Conservation (phyloP, 352 stramenopile species). For the Thalassiosira allenii region DNA sequence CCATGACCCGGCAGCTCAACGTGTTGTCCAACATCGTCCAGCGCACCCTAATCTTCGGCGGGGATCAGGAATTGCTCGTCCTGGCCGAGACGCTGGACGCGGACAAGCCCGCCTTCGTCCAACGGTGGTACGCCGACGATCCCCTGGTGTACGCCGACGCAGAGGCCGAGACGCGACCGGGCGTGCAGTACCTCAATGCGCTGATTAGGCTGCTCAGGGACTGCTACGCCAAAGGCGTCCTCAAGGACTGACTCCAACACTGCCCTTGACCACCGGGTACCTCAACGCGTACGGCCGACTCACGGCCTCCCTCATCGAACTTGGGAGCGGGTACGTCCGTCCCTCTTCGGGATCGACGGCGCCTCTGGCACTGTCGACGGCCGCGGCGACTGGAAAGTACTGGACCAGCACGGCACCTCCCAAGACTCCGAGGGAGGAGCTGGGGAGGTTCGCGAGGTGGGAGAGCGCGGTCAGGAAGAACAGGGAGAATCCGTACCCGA, state of each 20-base stretch:
- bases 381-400: constrained; percentile 56
- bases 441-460: constrained; percentile 82
- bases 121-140: constrained; percentile 80
- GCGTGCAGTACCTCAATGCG: constrained; percentile 82
- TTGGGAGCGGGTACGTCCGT: constrained; percentile 84
- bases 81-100: constrained; percentile 84
- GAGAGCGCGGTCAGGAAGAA: constrained; percentile 74
- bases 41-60: constrained; percentile 80
- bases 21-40: constrained; percentile 83
- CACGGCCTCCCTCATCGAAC: constrained; percentile 70
- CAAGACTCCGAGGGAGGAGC: constrained; percentile 72
- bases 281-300: constrained; percentile 80
- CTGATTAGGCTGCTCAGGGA: constrained; percentile 74
- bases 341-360: constrained; percentile 36
- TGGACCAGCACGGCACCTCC: constrained; percentile 48
- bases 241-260: constrained; percentile 68
- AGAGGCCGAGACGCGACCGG: constrained; percentile 64
- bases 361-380: constrained; percentile 36
- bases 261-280: constrained; percentile 75
- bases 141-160: constrained; percentile 30
- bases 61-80: constrained; percentile 82
- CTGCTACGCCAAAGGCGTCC: constrained; percentile 73
- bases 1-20: constrained; percentile 85
- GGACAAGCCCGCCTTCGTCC: constrained; percentile 76
- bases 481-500: constrained; percentile 58